Evolutionary conservation across 2,329 filamentous ascomycete genomes (phyloP), one percentile per base, ranked within the genome.

Genomic region (Neopestalotiopsis clavispora): DNA sequence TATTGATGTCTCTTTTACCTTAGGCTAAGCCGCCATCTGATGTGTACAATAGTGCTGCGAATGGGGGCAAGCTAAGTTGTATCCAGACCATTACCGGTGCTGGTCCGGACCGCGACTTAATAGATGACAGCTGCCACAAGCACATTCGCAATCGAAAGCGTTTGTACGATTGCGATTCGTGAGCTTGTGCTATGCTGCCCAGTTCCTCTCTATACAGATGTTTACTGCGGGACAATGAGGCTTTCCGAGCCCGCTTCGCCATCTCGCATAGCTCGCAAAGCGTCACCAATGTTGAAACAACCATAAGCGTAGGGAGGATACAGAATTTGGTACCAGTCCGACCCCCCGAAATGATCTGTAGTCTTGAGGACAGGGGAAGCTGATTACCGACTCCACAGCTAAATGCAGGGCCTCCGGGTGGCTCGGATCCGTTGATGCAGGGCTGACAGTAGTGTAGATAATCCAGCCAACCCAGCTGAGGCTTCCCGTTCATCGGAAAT

Each of bases 41-140:
- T 52, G 45, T 52, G 45, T 52, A 52, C 45, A 52, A 52, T 52
- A 52, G 45, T 52, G 45, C 45, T 52, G 45, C 45, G 45, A 52
- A 52, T 52, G 45, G 45, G 45, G 45, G 45, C 45, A 52, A 17
- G 17, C 45, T 52, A 23, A 17, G 45, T n/a, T 52, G 9, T 52
- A 52, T 52, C 45, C 14, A 52, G 45, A 52, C 45, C 17, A 52
- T 3, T 20, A n/a, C 45, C 20, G 45, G 45, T 20, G n/a, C 20
- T 52, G 45, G 45, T 52, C 45, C n/a, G 45, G 45, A 52, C n/a
- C 45, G n/a, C 20, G 17, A 20, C 17, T 20, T 38, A 38, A 4
- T 52, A 52, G 45, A n/a, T 20, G 45, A 52, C 45, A 23, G 45
- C 45, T 52, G 45, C 17, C 45, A 17, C 7, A n/a, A 49, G 45